A percentile compares a stretch with the other conserved stretches of the same genome.
Evolutionary conservation across 257 asterid species (phyloP).

Genomic region (Coffea eugenioides): DNA sequence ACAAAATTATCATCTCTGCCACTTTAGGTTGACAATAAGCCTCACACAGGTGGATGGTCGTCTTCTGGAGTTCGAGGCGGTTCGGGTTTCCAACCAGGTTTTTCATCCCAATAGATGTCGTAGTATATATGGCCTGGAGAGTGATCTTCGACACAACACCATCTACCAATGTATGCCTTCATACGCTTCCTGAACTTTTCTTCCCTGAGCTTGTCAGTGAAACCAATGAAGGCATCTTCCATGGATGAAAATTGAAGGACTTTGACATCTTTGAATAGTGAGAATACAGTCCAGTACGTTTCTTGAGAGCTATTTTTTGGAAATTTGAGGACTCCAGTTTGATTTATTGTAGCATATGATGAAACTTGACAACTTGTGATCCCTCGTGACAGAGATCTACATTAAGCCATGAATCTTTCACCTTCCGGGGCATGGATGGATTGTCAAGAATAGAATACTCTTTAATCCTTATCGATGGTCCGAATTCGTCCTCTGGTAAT

Average conservation of each 20-base stretch:
- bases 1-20: too few relatives aligned
- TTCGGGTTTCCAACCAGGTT: slow-evolving; percentile 80
- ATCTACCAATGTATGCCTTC: slow-evolving; percentile 72
- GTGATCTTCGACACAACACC: slow-evolving; percentile 83
- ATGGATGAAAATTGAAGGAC: slow-evolving; percentile 86
- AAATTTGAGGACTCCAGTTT: slow-evolving; percentile 55
- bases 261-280: slow-evolving; percentile 71
- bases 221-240: slow-evolving; percentile 86
- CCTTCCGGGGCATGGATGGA: slow-evolving; percentile 78
- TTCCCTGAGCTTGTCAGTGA: slow-evolving; percentile 83
- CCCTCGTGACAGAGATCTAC: slow-evolving; percentile 92
- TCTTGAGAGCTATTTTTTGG: slow-evolving; percentile 82
- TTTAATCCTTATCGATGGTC: slow-evolving; percentile 69
- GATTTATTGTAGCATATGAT: slow-evolving; percentile 41
- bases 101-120: slow-evolving; percentile 96
- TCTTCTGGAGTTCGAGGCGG: slow-evolving; percentile 80
- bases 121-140: slow-evolving; percentile 87
- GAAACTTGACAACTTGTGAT: slow-evolving; percentile 65
- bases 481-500: slow-evolving; percentile 66
- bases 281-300: slow-evolving; percentile 63
- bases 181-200: slow-evolving; percentile 81
- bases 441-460: slow-evolving; percentile 87
- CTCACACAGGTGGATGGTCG: slow-evolving; percentile 71
- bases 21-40: too few relatives aligned
- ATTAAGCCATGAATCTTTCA: slow-evolving; percentile 88